Evolutionary conservation across 495 filamentous ascomycete genomes (phyloP).

Genomic region (Lophiostoma macrostomum): DNA sequence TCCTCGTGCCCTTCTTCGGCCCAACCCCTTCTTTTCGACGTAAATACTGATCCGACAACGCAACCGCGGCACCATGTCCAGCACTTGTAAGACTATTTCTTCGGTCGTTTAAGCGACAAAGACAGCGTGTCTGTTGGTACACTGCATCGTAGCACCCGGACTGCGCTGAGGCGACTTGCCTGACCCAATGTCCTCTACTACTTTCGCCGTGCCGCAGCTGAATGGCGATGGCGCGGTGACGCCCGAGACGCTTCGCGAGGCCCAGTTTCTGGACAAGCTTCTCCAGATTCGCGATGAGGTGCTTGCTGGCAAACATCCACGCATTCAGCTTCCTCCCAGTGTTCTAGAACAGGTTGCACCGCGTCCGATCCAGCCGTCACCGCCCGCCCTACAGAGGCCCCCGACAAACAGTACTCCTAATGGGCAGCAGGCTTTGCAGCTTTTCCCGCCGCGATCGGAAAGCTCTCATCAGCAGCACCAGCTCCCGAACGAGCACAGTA

Average conservation of each 20-base stretch:
- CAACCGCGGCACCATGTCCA: not conserved
- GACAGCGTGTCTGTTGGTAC: not conserved
- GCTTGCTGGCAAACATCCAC: constrained; percentile 68
- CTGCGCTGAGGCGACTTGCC: not conserved
- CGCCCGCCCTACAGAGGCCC: constrained; percentile 13
- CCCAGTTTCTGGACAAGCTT: constrained; percentile 63
- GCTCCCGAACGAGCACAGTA: constrained; percentile 35
- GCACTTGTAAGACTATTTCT: constrained; percentile 7
- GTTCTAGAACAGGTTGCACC: constrained; percentile 52
- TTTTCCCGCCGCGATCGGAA: constrained; percentile 19
- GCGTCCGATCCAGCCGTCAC: constrained; percentile 26
- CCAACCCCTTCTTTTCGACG: constrained; percentile 17
- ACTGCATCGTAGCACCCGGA: not conserved
- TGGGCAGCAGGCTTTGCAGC: constrained; percentile 9
- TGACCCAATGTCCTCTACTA: constrained; percentile 23
- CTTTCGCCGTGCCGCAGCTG: constrained; percentile 24
- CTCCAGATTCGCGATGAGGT: constrained; percentile 72
- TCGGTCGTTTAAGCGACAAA: constrained; percentile 6
- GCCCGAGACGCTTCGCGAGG: constrained; percentile 29
- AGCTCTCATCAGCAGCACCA: constrained; percentile 24
- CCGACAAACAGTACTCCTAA: constrained; percentile 33
- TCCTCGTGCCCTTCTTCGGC: too few relatives aligned
- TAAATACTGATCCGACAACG: not conserved
- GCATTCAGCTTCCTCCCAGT: constrained; percentile 64
- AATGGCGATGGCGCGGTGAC: constrained; percentile 32